Evolutionary conservation across 257 asterid species (phyloP).

Genomic region (Solanum rostratum): DNA sequence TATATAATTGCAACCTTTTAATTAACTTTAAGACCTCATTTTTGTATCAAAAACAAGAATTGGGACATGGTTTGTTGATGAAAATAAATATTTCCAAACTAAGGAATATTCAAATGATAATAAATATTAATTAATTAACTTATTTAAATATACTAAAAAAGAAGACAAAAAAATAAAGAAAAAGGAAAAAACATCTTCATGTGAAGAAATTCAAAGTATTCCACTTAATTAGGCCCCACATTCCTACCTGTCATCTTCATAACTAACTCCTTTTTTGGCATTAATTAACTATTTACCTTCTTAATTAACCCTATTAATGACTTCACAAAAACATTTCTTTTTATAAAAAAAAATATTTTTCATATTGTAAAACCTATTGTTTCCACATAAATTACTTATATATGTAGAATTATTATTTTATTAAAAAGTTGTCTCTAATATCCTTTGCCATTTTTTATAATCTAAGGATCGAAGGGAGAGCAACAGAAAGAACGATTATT

Average conservation of each 20-base stretch:
- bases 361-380: not conserved
- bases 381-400: not conserved
- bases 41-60: not conserved
- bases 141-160: not conserved
- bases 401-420: not conserved
- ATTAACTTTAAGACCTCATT: not conserved
- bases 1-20: not conserved
- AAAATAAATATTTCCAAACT: not conserved
- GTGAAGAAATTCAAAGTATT: not conserved
- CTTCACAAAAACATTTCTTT: not conserved
- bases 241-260: not conserved
- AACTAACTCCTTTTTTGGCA: not conserved
- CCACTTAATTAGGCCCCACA: not conserved
- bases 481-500: not conserved
- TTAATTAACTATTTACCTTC: not conserved
- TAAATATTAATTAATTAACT: not conserved
- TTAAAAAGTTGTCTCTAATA: not conserved
- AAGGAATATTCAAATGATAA: not conserved
- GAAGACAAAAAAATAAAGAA: no score
- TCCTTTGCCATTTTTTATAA: not conserved
- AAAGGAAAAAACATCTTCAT: not conserved
- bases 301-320: not conserved
- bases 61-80: not conserved
- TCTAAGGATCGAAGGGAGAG: not conserved
- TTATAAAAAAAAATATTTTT: no score